Conservation (phyloP, 2,329 filamentous ascomycete species). For the Sclerotinia spermophila region DNA sequence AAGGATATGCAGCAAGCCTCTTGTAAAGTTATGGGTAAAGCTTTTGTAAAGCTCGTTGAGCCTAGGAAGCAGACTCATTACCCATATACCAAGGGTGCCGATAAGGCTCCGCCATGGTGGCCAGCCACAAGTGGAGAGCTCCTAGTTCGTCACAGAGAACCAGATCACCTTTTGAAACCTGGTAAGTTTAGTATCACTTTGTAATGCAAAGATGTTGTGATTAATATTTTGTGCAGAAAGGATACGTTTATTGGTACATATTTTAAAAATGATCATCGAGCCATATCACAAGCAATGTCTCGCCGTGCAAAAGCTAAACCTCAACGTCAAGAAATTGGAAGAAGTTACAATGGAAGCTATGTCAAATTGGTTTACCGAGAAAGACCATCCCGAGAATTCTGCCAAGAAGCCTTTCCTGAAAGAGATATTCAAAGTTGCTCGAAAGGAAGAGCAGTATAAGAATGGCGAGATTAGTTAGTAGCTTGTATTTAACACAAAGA, state of each 20-base stretch:
- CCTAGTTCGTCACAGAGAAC: constrained; percentile 65
- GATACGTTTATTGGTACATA: constrained; percentile 56
- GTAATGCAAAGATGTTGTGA: not conserved
- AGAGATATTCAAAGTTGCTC: constrained; percentile 61
- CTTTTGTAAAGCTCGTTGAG: constrained; percentile 71
- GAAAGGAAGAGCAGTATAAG: constrained; percentile 52
- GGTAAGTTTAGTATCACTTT: constrained; percentile 44
- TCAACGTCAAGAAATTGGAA: constrained; percentile 51
- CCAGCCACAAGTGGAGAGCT: constrained; percentile 53
- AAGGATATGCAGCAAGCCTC: constrained; percentile 66
- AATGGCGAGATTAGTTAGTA: constrained; percentile 55
- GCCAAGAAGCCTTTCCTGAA: constrained; percentile 54
- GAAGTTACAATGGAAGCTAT: constrained; percentile 56
- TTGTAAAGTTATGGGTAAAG: constrained; percentile 70
- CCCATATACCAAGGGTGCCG: constrained; percentile 65
- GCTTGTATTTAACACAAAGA: not conserved
- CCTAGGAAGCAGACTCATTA: constrained; percentile 74
- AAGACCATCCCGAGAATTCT: constrained; percentile 49
- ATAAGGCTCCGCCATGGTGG: constrained; percentile 65
- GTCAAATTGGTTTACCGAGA: constrained; percentile 55
- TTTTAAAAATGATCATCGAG: constrained; percentile 51
- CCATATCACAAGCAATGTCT: constrained; percentile 39
- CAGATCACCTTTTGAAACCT: constrained; percentile 66
- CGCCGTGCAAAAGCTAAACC: constrained; percentile 49
- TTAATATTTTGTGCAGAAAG: constrained; percentile 46